A percentile compares a stretch with the other conserved stretches of the same genome.
These are phyloP conservation scores for Phyllachora maydis DNA, from an alignment of 2,329 filamentous ascomycete genomes.

Conservation along the genomic window DNA sequence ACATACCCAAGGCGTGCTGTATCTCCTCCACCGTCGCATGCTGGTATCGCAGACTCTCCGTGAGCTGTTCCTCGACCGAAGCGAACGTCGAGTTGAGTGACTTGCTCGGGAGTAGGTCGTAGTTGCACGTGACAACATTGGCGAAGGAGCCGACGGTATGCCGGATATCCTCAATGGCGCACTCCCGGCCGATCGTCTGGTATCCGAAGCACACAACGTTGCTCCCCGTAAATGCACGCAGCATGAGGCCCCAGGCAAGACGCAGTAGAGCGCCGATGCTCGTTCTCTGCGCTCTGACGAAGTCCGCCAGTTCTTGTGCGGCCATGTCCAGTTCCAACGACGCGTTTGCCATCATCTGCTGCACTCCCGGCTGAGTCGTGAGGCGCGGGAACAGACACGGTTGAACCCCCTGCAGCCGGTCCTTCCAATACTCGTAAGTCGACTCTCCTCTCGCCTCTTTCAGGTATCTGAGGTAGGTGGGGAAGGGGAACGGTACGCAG, in stretches of 20 bases:
- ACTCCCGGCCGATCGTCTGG: constrained; percentile 21
- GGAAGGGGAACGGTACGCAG: constrained; percentile 13
- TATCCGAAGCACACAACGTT: constrained; percentile 34
- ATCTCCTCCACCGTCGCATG: constrained; percentile 22
- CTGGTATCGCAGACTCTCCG: constrained; percentile 16
- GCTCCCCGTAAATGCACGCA: constrained; percentile 30
- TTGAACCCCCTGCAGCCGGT: constrained; percentile 14
- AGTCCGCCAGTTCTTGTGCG: constrained; percentile 18
- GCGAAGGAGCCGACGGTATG: constrained; percentile 25
- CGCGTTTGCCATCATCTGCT: constrained; percentile 13
- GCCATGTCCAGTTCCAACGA: constrained; percentile 19
- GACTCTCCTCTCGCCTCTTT: constrained; percentile 11
- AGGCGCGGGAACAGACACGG: constrained; percentile 25
- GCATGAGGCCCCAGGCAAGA: constrained; percentile 37
- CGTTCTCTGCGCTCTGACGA: constrained; percentile 17
- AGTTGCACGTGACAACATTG: constrained; percentile 14
- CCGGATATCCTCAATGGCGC: constrained; percentile 17
- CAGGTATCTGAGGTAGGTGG: constrained; percentile 17
- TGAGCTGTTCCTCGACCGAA: constrained; percentile 11
- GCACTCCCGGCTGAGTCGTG: constrained; percentile 6
- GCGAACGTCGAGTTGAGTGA: constrained; percentile 13
- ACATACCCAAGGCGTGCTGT: constrained; percentile 21
- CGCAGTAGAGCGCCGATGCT: constrained; percentile 28
- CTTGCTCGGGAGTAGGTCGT: constrained; percentile 12
- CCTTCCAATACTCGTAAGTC: constrained; percentile 24